Percentiles rank a stretch among this genome's conserved stretches.
phyloP scores from a whole-genome alignment of 1,284 basidiomycete genomes.

The Heterobasidion irregulare region DNA sequence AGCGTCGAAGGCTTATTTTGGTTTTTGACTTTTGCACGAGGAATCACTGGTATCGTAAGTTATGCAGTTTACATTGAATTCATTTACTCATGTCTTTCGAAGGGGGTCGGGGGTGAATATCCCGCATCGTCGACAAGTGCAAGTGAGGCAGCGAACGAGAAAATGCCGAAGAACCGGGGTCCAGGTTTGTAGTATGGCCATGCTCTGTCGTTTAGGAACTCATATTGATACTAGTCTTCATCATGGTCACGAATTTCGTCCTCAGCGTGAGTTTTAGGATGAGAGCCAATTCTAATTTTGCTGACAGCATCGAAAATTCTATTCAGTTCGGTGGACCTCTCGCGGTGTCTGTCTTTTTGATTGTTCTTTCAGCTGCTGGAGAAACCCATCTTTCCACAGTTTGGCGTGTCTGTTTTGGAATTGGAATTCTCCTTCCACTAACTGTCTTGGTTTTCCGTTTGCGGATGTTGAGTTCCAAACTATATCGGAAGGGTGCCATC shows the following conservation, averaged over 20 bases:
- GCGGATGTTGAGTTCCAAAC: conserved; percentile 60
- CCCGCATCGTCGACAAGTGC: conserved; percentile 64
- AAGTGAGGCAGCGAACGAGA: conserved; percentile 70
- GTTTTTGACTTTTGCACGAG: conserved; percentile 70
- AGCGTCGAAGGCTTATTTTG: conserved; percentile 61
- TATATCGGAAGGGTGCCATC: conserved; percentile 62
- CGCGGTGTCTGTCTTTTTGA: conserved; percentile 63
- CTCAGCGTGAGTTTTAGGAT: conserved; percentile 32
- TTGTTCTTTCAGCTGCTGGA: conserved; percentile 62
- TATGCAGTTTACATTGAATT: conserved; percentile 3
- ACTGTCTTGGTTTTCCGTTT: conserved; percentile 68
- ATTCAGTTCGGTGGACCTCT: conserved; percentile 59
- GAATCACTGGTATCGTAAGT: conserved; percentile 62
- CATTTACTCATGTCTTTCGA: background rate
- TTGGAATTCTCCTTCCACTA: conserved; percentile 62
- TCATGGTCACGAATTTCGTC: conserved; percentile 71
- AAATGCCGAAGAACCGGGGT: conserved; percentile 50
- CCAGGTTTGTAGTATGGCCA: conserved; percentile 31
- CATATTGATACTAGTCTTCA: conserved; percentile 37
- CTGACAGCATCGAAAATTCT: conserved; percentile 12
- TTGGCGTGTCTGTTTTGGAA: conserved; percentile 72
- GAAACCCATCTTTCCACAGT: conserved; percentile 58
- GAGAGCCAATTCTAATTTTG: conserved; percentile 1
- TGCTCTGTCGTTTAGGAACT: background rate
- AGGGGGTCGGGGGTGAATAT: conserved; percentile 76